Evolutionary conservation across 495 filamentous ascomycete genomes (phyloP).

Genomic region (Aspergillus ostianus): DNA sequence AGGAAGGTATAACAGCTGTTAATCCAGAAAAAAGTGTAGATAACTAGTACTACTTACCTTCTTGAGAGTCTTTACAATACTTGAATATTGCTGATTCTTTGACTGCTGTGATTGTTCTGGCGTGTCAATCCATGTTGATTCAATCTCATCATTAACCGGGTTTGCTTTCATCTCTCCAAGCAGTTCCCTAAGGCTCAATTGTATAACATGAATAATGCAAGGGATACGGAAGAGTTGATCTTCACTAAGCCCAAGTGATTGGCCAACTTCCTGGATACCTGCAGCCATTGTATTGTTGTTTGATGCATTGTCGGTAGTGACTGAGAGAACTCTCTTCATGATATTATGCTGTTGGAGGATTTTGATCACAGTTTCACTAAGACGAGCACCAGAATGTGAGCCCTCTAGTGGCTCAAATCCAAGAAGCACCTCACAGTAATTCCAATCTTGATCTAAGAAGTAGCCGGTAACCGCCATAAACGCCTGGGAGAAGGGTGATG

Average conservation of each 20-base stretch:
- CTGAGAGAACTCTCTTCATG: slow-evolving; percentile 9
- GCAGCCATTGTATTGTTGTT: slow-evolving; percentile 20
- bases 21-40: no score
- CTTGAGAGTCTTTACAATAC: no score
- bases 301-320: slow-evolving; percentile 22
- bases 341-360: slow-evolving; percentile 15
- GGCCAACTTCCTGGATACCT: not conserved
- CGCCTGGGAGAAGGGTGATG: not conserved
- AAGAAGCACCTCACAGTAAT: not conserved
- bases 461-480: not conserved
- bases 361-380: slow-evolving; percentile 8
- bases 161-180: not conserved
- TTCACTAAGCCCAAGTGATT: not conserved
- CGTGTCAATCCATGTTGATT: no score
- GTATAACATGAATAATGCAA: not conserved
- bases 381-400: slow-evolving; percentile 3
- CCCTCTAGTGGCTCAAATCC: not conserved
- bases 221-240: no score
- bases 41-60: no score
- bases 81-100: no score
- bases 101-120: no score
- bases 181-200: not conserved
- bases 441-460: not conserved
- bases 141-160: no score
- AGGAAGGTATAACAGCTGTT: no score